These are phyloP conservation scores for Auriscalpium microsporum DNA, from an alignment of 768 basidiomycete species.

Conservation along the genomic window DNA sequence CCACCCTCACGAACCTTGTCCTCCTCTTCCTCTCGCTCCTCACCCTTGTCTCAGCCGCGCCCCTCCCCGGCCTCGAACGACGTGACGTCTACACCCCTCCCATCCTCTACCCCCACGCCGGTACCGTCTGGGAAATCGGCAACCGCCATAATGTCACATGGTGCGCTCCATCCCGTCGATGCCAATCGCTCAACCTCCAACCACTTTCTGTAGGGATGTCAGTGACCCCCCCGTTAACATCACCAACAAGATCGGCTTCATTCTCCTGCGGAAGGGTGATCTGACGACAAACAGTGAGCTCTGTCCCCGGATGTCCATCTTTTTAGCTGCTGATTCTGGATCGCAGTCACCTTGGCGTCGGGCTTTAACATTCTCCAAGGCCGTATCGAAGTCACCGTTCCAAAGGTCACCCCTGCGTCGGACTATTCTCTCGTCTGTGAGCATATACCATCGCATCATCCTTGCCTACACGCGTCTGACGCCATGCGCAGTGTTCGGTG, in stretches of 20 bases:
- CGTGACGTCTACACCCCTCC: conserved; percentile 23
- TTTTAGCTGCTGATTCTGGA: not conserved
- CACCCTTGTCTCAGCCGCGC: not conserved
- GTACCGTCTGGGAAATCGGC: conserved; percentile 20
- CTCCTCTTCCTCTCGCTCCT: not conserved
- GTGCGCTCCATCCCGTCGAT: conserved; percentile 14
- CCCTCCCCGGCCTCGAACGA: not conserved
- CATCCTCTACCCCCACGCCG: conserved; percentile 17
- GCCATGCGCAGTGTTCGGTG: conserved; percentile 22
- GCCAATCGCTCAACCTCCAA: not conserved
- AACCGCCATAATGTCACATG: conserved; percentile 21
- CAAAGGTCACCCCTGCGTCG: not conserved
- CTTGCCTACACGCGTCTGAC: not conserved
- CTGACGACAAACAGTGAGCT: not conserved
- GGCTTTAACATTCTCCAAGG: conserved; percentile 1
- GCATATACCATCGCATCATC: not conserved
- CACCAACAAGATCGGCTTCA: conserved; percentile 15
- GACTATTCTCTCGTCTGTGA: conserved; percentile 4
- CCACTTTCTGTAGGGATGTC: not conserved
- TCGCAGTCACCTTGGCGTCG: not conserved
- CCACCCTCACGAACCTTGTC: not conserved
- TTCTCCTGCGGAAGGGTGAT: not conserved
- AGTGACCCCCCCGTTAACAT: conserved; percentile 11
- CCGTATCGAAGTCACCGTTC: conserved; percentile 4
- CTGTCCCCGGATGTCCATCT: not conserved